Evolutionary conservation across 2,329 filamentous ascomycete genomes (phyloP), one percentile per base, ranked within the genome.

Genomic region (Penicillium concentricum): DNA sequence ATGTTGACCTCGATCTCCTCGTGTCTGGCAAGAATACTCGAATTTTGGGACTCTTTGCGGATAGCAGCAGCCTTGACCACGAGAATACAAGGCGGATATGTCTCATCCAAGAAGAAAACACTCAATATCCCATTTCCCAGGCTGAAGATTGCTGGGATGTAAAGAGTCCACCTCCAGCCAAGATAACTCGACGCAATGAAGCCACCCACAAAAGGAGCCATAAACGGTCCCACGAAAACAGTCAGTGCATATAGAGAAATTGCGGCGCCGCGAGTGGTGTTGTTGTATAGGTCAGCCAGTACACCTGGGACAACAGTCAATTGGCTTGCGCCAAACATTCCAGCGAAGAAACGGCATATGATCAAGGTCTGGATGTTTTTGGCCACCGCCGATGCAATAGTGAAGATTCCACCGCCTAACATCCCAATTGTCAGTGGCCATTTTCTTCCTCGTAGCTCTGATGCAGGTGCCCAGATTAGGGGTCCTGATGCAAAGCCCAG

Each of bases 401-500:
- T 78, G 63, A 81, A 80, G 5, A 81, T 61, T 0, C 66, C 75
- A 6, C 76, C 69, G 0, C 72, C 67, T 18, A 76, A 60, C 51
- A 81, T 68, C 2, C 74, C 74, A 16, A 76, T 71, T 1, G 78
- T 35, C 71, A 79, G 57, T 72, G 84, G 42, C 82, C 78, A 54
- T 74, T 79, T 85, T 68, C 83, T 71, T 0, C 84, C 84, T 46
- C 78, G 83, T 9, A 86, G 75, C 65, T 88, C 86, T 43, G 79
- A 83, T 20, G 86, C 66, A 0, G 85, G 85, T 4, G 82, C 84
- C 82, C 83, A 86, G 2, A 88, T 63, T 16, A 88, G 61, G 0
- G 86, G 85, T 0, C 86, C 86, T 9, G 85, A 59, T 3, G 79
- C 80, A 59, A 84, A 84, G 3, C 81, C 77, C 22, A 81, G 73